Evolutionary conservation across 495 filamentous ascomycete genomes (phyloP), one percentile per base, ranked within the genome.

Genomic region (Xylaria flabelliformis): DNA sequence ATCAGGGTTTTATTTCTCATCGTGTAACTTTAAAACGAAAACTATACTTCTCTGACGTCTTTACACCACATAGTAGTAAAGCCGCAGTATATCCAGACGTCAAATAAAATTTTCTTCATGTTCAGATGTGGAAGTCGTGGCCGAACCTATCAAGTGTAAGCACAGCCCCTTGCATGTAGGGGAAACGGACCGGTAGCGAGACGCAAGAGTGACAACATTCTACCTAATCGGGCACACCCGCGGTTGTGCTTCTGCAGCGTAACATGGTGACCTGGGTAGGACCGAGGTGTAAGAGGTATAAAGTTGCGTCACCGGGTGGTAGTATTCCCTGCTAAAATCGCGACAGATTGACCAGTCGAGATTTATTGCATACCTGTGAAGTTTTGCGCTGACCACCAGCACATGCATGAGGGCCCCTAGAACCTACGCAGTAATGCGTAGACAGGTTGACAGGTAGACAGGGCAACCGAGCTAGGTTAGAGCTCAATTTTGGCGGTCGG

Each of bases 61-160:
- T 29, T n/a, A 17, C 53, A 32, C 26, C n/a, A 15, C 21, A n/a
- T 17, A 32, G 42, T 10, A 41, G 24, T 48, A 63, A 63, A 63
- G 10, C 42, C 62, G 42, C 8, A 34, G 42, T 64, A 29, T 46
- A 36, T 26, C 21, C 24, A 64, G 21, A 50, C 29, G 2, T 46
- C 19, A 13, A 46, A 48, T 29, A 19, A 34, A 66, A 36, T 5
- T 44, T 44, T 46, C 19, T 39, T 29, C 13, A 53, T 39, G 64
- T 12, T 53, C 64, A 51, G 64, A 66, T 32, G 29, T 66, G 64
- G 64, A 53, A 66, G 46, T 53, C 10, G 4, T 46, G 64, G 12
- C 64, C 64, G 46, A 24, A 5, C 21, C 46, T 21, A 46, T 66
- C 64, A 53, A 4, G 46, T n/a, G 34, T 61, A 36, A 34, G 58